phyloP scores from a whole-genome alignment of 176 grass and related monocot species.

The Oryza longistaminata region DNA sequence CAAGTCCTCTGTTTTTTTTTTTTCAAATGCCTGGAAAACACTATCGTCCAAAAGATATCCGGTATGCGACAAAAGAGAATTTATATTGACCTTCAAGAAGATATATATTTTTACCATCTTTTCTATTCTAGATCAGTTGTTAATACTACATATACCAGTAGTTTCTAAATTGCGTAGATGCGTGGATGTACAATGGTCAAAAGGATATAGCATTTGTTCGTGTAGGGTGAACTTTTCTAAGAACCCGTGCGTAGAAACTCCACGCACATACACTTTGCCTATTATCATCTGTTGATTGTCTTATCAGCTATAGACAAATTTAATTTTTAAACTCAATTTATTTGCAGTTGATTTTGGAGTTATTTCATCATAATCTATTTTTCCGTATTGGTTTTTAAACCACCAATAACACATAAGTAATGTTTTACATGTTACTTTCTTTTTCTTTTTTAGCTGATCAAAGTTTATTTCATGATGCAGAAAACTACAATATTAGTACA shows the following conservation, averaged over 20 bases:
- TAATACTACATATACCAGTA: constrained; percentile 7
- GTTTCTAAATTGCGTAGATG: not conserved
- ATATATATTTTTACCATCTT: not conserved
- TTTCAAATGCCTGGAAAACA: constrained; percentile 2
- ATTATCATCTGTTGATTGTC: too few relatives aligned
- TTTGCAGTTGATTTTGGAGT: too few relatives aligned
- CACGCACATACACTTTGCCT: not conserved
- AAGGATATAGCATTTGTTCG: not conserved
- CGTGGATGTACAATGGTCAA: not conserved
- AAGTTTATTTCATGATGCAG: not conserved
- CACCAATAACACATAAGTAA: too few relatives aligned
- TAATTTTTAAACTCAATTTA: too few relatives aligned
- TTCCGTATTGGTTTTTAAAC: too few relatives aligned
- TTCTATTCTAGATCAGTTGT: not conserved
- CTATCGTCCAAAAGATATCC: not conserved
- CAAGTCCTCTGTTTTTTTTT: not conserved
- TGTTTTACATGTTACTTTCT: too few relatives aligned
- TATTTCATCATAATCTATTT: too few relatives aligned
- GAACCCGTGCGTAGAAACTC: not conserved
- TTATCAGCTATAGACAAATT: too few relatives aligned
- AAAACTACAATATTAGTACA: not conserved
- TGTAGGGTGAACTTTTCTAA: constrained; percentile 17
- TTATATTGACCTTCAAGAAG: not conserved
- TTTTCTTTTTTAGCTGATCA: too few relatives aligned
- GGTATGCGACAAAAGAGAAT: not conserved